A percentile compares a stretch with the other conserved stretches of the same genome.
phyloP scores from a whole-genome alignment of 2,329 filamentous ascomycete species.

The Laburnicola sp. region DNA sequence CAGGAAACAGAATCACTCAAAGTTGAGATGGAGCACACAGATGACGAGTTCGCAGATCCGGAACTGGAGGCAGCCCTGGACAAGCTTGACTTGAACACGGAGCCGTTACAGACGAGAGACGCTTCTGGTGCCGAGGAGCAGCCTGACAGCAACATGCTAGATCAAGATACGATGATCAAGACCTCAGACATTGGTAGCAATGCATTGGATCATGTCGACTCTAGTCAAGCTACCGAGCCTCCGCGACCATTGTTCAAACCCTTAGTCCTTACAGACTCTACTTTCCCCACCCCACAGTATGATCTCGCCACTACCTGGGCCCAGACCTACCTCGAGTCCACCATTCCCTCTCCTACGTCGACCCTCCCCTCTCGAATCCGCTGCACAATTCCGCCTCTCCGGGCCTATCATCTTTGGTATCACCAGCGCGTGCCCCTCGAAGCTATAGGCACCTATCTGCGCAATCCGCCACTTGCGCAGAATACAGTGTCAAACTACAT shows the following conservation, averaged over 20 bases:
- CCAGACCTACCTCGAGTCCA: slow-evolving; percentile 28
- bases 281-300: slow-evolving; percentile 24
- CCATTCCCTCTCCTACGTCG: slow-evolving; percentile 28
- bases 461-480: slow-evolving; percentile 34
- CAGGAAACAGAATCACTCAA: background rate
- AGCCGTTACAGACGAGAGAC: background rate
- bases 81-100: slow-evolving; percentile 10
- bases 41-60: slow-evolving; percentile 29
- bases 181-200: background rate
- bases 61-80: slow-evolving; percentile 29
- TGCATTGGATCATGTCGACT: background rate
- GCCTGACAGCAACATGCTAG: background rate
- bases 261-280: slow-evolving; percentile 5
- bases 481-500: slow-evolving; percentile 38
- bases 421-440: slow-evolving; percentile 29
- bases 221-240: background rate
- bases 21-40: background rate
- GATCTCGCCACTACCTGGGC: slow-evolving; percentile 35
- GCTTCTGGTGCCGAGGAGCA: background rate
- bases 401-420: slow-evolving; percentile 42
- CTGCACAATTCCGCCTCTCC: slow-evolving; percentile 36
- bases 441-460: slow-evolving; percentile 27
- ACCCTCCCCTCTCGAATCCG: slow-evolving; percentile 29
- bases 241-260: background rate
- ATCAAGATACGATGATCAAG: background rate